Percentiles rank a stretch among this genome's conserved stretches.
These are phyloP conservation scores for Rhynchospora tenuis DNA, from an alignment of 176 grass and related monocot genomes.

Conservation along the genomic window DNA sequence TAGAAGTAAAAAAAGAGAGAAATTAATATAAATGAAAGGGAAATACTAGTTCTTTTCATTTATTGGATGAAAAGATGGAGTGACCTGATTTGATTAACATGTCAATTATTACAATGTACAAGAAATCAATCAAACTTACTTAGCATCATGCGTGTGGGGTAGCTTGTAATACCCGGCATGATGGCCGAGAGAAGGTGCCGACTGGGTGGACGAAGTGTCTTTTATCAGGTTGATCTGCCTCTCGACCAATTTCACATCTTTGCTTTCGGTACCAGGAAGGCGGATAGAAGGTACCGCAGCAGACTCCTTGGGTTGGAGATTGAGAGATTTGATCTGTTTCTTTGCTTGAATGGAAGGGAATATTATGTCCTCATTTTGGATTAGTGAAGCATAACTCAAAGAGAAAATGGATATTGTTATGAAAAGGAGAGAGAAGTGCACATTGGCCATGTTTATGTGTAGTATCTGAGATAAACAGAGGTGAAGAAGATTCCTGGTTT, in stretches of 20 bases:
- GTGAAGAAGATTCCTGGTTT: neutral
- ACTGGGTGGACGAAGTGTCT: neutral
- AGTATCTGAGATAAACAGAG: neutral
- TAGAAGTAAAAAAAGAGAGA: neutral
- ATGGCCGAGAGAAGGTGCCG: constrained; percentile 59
- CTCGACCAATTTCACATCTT: constrained; percentile 60
- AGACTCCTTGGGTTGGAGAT: constrained; percentile 63
- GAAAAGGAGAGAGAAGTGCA: neutral
- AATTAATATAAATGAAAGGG: neutral
- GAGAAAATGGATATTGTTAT: constrained; percentile 13
- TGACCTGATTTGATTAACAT: neutral
- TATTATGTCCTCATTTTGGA: constrained; percentile 24
- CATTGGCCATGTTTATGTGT: neutral
- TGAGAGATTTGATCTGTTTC: constrained; percentile 72
- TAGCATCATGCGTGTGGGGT: constrained; percentile 72
- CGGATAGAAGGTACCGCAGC: neutral
- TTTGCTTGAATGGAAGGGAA: constrained; percentile 72
- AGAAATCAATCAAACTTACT: constrained; percentile 21
- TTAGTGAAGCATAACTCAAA: neutral
- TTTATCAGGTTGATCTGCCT: constrained; percentile 31
- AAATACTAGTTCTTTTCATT: neutral
- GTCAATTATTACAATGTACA: neutral
- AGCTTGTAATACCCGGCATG: constrained; percentile 93
- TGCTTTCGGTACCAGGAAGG: neutral
- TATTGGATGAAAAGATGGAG: neutral